Percentiles rank a stretch among this genome's conserved stretches.
phyloP scores from a whole-genome alignment of 116 monocot species.

The Zostera marina region DNA sequence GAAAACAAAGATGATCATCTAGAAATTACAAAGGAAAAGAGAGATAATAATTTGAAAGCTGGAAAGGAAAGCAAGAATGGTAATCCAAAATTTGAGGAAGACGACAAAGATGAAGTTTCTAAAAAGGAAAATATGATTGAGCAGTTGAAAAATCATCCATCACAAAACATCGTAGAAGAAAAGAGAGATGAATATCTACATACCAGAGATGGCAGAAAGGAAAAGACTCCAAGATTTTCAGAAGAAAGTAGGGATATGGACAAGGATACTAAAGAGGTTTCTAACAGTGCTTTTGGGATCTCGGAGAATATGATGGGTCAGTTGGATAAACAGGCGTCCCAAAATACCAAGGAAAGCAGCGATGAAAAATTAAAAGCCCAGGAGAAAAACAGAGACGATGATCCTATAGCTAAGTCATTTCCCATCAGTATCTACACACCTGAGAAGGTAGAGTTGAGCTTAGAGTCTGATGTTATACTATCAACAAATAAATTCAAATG shows the following conservation, averaged over 20 bases:
- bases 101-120: slow-evolving; percentile 4
- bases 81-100: background rate
- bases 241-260: too few species aligned
- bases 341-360: background rate
- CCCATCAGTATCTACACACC: slow-evolving; percentile 3
- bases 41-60: background rate
- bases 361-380: too few species aligned
- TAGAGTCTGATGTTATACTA: slow-evolving; percentile 11
- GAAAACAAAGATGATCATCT: slow-evolving; percentile 4
- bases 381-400: background rate
- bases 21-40: background rate
- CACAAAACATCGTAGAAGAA: too few species aligned
- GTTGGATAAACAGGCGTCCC: too few species aligned
- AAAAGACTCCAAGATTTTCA: too few species aligned
- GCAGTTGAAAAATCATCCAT: too few species aligned
- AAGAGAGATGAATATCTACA: too few species aligned
- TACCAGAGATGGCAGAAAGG: too few species aligned
- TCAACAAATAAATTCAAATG: slow-evolving; percentile 10
- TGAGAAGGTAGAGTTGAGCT: slow-evolving; percentile 10
- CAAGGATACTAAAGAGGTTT: too few species aligned
- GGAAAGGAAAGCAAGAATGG: background rate
- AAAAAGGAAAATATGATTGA: background rate
- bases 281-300: too few species aligned
- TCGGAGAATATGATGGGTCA: too few species aligned
- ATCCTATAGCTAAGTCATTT: slow-evolving; percentile 8